A percentile compares a stretch with the other conserved stretches of the same genome.
phyloP scores from a whole-genome alignment of 495 filamentous ascomycete genomes.

The Thermothielavioides terrestris region DNA sequence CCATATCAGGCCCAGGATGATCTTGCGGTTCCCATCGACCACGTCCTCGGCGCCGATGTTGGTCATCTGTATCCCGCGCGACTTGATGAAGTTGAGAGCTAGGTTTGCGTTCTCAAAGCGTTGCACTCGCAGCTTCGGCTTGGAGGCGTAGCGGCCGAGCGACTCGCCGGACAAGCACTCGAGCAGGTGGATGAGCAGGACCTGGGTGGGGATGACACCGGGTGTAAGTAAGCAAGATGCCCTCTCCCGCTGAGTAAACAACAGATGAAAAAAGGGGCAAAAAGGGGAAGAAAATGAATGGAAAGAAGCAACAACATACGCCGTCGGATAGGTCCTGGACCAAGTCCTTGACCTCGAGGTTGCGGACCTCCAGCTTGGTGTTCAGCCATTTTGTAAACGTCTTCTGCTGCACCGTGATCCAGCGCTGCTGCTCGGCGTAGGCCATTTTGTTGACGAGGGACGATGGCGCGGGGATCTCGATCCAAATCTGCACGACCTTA shows the following conservation, averaged over 20 bases:
- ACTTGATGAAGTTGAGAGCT: slow-evolving; percentile 85
- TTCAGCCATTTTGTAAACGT: slow-evolving; percentile 99
- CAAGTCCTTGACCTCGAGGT: slow-evolving; percentile 70
- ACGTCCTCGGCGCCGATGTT: slow-evolving; percentile 99
- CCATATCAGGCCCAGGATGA: slow-evolving; percentile 95
- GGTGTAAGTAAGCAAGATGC: not conserved
- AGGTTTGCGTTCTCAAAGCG: slow-evolving; percentile 98
- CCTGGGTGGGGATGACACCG: slow-evolving; percentile 51
- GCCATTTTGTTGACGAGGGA: slow-evolving; percentile 39
- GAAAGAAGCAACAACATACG: no score
- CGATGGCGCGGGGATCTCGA: slow-evolving; percentile 6
- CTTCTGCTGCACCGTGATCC: slow-evolving; percentile 96
- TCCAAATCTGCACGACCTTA: slow-evolving; percentile 9
- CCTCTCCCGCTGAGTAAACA: not conserved
- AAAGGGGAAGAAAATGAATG: not conserved
- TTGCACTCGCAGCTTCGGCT: slow-evolving; percentile 92
- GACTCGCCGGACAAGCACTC: slow-evolving; percentile 91
- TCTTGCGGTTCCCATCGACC: slow-evolving; percentile 95
- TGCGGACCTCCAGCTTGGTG: slow-evolving; percentile 73
- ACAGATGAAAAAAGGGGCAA: not conserved
- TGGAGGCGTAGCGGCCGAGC: slow-evolving; percentile 90
- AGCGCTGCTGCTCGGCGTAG: slow-evolving; percentile 64
- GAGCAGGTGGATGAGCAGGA: slow-evolving; percentile 89
- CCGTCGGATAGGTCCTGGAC: slow-evolving; percentile 87
- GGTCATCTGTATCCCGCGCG: slow-evolving; percentile 86